Conservation (phyloP, 1,284 basidiomycete species). For the Schizophyllum commune region DNA sequence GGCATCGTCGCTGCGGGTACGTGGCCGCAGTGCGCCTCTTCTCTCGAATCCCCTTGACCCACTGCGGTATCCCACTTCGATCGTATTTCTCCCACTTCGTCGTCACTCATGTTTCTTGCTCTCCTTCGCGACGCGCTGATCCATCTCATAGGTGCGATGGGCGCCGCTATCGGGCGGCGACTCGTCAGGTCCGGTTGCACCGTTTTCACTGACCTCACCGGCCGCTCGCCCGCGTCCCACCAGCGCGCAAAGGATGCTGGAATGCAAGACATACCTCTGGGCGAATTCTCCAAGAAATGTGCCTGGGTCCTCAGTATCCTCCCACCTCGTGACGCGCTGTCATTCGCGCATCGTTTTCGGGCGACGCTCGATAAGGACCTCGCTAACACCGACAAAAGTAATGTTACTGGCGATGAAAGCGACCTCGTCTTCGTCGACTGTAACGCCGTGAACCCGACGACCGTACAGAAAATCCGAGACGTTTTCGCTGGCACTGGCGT, state of each 20-base stretch:
- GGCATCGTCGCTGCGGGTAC: conserved; percentile 13
- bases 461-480: conserved; percentile 37
- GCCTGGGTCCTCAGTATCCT: conserved; percentile 49
- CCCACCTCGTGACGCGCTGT: conserved; percentile 44
- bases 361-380: conserved; percentile 8
- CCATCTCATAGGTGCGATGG: conserved; percentile 10
- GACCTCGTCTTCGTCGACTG: conserved; percentile 45
- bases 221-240: conserved; percentile 9
- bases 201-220: conserved; percentile 12
- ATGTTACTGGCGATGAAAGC: background rate
- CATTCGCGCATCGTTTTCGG: conserved; percentile 37
- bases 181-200: conserved; percentile 5
- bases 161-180: conserved; percentile 7
- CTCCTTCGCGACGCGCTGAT: background rate
- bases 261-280: conserved; percentile 39
- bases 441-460: conserved; percentile 49
- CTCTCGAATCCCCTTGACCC: no score
- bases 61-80: background rate
- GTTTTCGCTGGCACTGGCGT: conserved; percentile 34
- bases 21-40: background rate
- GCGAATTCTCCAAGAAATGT: conserved; percentile 34
- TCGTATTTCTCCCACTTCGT: background rate
- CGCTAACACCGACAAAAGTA: no score
- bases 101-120: background rate
- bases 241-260: conserved; percentile 43